Evolutionary conservation across 106 monocot genomes (phyloP), one percentile per base, ranked within the genome.

Genomic region (Chionographis japonica): DNA sequence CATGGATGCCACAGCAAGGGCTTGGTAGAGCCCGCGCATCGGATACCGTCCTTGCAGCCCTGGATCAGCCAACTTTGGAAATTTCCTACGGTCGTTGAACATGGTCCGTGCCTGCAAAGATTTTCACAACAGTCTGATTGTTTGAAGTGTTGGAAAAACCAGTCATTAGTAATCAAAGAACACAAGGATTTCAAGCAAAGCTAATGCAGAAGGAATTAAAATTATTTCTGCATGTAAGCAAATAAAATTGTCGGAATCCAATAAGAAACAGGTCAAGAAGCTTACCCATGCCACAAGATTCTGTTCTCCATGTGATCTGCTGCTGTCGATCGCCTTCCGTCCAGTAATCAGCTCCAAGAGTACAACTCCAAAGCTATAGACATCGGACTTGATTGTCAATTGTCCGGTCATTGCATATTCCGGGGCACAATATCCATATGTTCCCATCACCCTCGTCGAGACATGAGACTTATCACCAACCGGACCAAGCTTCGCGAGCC

Each of bases 341-440:
- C 91, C 91, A 43, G 91, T 91, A 62, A 91, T 91, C 12, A 91
- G 60, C 68, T 91, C 91, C 57, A 91, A 40, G 6, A 91, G 66
- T 39, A 91, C 91, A 54, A 91, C 91, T 18, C 91, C 91, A 72
- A 91, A 87, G 65, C 91, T 91, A 68, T 91, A 91, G 2, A 91
- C 81, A 66, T 91, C 91, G 39, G 90, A 91, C 60, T 87, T 91
- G 9, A 87, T 79, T 3, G 90, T 91, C 9, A 91, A 66, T 17
- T 87, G 84, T 67, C 90, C 90, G 0, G 90, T 91, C 87, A 91
- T 84, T 16, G 86, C 86, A 79, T 91, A 91, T 70, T 91, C 90
- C 2, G 90, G 90, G 38, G 90, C 90, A 74, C 87, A 91, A 69
- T 91, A 91, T 46, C 90, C 90, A 68, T 91, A 84, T 6, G 90